phyloP scores from a whole-genome alignment of 1,284 basidiomycete species.

The Heterobasidion irregulare region DNA sequence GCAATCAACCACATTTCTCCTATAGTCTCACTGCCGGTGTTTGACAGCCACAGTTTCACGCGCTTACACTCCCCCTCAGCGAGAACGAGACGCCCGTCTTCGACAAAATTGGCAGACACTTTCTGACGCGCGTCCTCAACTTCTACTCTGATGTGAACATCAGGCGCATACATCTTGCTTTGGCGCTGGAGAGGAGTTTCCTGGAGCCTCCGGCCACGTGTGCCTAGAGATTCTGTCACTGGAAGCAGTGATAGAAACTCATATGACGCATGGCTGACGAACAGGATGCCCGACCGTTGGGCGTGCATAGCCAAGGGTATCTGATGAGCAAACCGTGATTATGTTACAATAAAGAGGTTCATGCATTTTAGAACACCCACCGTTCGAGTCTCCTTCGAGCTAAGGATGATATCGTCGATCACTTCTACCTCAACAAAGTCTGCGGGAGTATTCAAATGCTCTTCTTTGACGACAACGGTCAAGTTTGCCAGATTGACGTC shows the following conservation, averaged over 20 bases:
- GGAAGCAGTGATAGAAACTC: slow-evolving; percentile 63
- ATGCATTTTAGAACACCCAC: slow-evolving; percentile 25
- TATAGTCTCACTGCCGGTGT: slow-evolving; percentile 47
- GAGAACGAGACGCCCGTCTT: slow-evolving; percentile 41
- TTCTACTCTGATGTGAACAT: slow-evolving; percentile 44
- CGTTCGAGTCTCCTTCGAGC: slow-evolving; percentile 47
- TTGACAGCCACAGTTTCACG: slow-evolving; percentile 50
- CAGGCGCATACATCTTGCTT: slow-evolving; percentile 55
- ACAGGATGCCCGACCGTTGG: slow-evolving; percentile 39
- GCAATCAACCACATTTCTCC: slow-evolving; percentile 62
- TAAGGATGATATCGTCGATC: slow-evolving; percentile 48
- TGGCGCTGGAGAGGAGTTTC: slow-evolving; percentile 63
- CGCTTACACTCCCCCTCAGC: slow-evolving; percentile 54
- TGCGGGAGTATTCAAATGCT: slow-evolving; percentile 23
- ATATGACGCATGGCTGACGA: slow-evolving; percentile 48
- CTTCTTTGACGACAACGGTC: slow-evolving; percentile 42
- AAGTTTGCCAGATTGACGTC: slow-evolving; percentile 59
- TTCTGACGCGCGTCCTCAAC: slow-evolving; percentile 55
- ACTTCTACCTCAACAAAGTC: slow-evolving; percentile 47
- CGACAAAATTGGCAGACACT: slow-evolving; percentile 46
- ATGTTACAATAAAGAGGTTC: neutral
- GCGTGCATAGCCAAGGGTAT: slow-evolving; percentile 55
- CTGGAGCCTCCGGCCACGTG: slow-evolving; percentile 60
- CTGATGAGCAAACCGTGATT: slow-evolving; percentile 24
- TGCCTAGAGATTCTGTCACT: slow-evolving; percentile 48